phyloP scores from a whole-genome alignment of 108 stramenopile genomes.

The Discostella stelligeroides region DNA sequence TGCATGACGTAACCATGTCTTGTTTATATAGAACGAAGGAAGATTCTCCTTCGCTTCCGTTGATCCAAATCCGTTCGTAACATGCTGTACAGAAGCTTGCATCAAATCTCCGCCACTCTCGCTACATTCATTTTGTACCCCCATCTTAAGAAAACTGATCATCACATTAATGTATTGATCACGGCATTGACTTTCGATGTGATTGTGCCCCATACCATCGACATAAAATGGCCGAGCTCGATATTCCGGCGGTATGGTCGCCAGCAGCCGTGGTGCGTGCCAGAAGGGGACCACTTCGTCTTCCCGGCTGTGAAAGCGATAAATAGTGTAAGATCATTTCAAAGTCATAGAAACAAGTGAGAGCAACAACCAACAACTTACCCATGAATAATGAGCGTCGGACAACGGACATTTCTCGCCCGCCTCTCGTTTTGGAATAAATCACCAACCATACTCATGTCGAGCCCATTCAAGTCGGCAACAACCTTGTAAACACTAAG shows the following conservation, averaged over 20 bases:
- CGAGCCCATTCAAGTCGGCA: slow-evolving; percentile 38
- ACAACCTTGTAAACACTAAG: slow-evolving; percentile 55
- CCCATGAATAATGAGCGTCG: slow-evolving; percentile 67
- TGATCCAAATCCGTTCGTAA: neutral
- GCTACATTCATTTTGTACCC: slow-evolving; percentile 3
- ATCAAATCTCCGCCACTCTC: neutral
- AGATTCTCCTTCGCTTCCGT: slow-evolving; percentile 20
- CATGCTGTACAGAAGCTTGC: neutral
- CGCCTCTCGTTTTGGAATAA: slow-evolving; percentile 55
- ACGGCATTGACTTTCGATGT: slow-evolving; percentile 58
- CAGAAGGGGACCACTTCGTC: slow-evolving; percentile 85
- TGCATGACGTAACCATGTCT: slow-evolving; percentile 42
- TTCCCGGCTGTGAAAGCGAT: slow-evolving; percentile 39
- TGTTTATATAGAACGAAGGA: slow-evolving; percentile 41
- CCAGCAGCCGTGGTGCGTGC: slow-evolving; percentile 70
- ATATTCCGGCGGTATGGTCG: slow-evolving; percentile 55
- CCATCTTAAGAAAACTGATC: slow-evolving; percentile 27
- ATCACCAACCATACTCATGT: slow-evolving; percentile 44
- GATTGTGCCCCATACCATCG: slow-evolving; percentile 71
- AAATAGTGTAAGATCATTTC: too few relatives aligned
- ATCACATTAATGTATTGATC: slow-evolving; percentile 29
- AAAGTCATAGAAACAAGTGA: too few relatives aligned
- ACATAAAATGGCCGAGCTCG: slow-evolving; percentile 73
- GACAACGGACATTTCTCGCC: slow-evolving; percentile 61
- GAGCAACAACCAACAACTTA: too few relatives aligned